Base-by-base conservation (phyloP, 2,329 filamentous ascomycete genomes). In the Ceratocystis lukuohia region DNA sequence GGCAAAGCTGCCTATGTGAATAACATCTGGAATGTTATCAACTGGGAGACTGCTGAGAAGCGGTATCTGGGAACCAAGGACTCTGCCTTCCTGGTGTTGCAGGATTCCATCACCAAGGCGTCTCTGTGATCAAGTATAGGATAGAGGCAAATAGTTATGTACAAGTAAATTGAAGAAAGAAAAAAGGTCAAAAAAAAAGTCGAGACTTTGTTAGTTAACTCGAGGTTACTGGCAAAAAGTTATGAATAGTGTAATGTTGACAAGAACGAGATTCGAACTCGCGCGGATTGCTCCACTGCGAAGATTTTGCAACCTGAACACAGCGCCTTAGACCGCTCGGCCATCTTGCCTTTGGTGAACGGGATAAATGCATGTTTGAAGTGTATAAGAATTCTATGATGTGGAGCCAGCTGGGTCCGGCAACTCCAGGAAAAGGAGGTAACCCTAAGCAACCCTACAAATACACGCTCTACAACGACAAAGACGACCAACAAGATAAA, bases 1-100 rank as follows among this genome's bases (percentile, higher is more conserved):
- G 84, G 85, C 68, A 90, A 91, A 75, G 86, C 85, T 0, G 84
- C 84, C 0, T 92, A 92, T 71, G 81, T 90, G 5, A 82, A 88
- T 68, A 88, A 88, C 69, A 88, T 91, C 71, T 91, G 88, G 88
- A 84, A 84, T 44, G 83, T 91, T 41, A 84, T 91, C 72, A 91
- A 90, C 77, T 91, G 88, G 88, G 84, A 86, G 76, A 85, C 81
- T 4, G 82, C 84, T 1, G 87, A 89, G 76, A 75, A 79, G 67
- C 80, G 88, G 37, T 89, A 83, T 74, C 70, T 75, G 1, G 81
- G 82, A 2, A 75, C 70, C 3, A 74, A 75, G 3, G 78, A 79
- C 8, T 77, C 81, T 66, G 76, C 74, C 1, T 80, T 80, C 73
- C 76, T 77, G 71, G 72, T 76, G 20, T 74, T 80, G 64, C 75